phyloP scores from a whole-genome alignment of 2,329 filamentous ascomycete genomes.

The Sphaerostilbella broomeana region DNA sequence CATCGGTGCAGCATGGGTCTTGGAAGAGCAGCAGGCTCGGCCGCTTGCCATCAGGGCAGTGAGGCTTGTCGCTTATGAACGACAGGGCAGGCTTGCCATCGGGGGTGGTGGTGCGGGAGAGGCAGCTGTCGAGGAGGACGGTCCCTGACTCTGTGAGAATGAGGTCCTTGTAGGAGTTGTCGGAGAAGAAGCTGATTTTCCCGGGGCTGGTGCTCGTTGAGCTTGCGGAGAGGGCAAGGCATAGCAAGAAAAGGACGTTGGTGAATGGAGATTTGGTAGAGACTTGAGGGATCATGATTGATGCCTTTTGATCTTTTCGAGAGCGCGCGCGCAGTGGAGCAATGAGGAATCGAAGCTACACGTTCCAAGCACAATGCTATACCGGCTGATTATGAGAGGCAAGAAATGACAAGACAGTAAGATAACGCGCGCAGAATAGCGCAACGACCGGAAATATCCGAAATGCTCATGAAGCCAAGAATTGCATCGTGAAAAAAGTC shows the following conservation, averaged over 20 bases:
- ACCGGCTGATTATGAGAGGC: too few species aligned
- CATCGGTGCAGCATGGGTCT: constrained; percentile 6
- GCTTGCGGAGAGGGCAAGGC: constrained; percentile 4
- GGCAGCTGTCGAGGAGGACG: constrained; percentile 7
- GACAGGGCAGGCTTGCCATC: constrained; percentile 1
- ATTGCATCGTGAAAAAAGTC: too few species aligned
- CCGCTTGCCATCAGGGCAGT: constrained; percentile 7
- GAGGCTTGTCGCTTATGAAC: constrained; percentile 8
- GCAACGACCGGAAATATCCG: too few species aligned
- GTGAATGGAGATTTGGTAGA: too few species aligned
- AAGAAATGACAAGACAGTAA: too few species aligned
- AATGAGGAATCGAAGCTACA: too few species aligned
- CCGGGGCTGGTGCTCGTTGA: constrained; percentile 3
- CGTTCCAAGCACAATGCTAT: too few species aligned
- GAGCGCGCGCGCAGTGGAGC: too few species aligned
- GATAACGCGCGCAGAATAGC: too few species aligned
- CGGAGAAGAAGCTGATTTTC: constrained; percentile 6
- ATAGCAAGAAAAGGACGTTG: constrained; percentile 1
- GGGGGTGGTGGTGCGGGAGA: constrained; percentile 5
- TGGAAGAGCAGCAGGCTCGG: constrained; percentile 9
- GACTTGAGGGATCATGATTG: too few species aligned
- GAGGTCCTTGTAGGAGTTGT: constrained; percentile 5
- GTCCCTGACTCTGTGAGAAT: constrained; percentile 3
- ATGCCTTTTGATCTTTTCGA: too few species aligned
- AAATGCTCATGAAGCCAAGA: too few species aligned